A percentile compares a stretch with the other conserved stretches of the same genome.
phyloP scores from a whole-genome alignment of 2,329 filamentous ascomycete species.

The Endothia cerciana region DNA sequence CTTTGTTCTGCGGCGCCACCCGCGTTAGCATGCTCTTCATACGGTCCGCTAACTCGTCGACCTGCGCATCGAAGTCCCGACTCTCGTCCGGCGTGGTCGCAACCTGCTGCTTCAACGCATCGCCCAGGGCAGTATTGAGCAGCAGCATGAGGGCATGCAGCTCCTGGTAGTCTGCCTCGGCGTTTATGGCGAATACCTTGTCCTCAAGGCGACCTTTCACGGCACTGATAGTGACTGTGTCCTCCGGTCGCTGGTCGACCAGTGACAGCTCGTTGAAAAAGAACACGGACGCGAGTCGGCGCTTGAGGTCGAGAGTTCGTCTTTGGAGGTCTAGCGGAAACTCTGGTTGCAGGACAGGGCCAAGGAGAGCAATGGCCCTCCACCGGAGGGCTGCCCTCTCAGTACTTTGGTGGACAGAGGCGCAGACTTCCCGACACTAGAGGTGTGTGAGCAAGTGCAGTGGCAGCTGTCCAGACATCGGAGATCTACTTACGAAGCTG shows the following conservation, averaged over 20 bases:
- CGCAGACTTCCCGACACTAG: constrained; percentile 55
- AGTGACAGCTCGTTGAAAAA: constrained; percentile 57
- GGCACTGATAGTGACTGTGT: constrained; percentile 45
- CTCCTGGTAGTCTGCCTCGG: constrained; percentile 67
- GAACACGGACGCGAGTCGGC: constrained; percentile 67
- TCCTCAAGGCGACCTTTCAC: constrained; percentile 51
- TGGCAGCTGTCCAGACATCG: constrained; percentile 39
- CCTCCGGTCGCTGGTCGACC: constrained; percentile 46
- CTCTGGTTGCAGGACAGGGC: constrained; percentile 47
- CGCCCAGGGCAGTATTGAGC: constrained; percentile 76
- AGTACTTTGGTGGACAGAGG: constrained; percentile 52
- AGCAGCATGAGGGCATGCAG: constrained; percentile 69
- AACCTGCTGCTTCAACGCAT: constrained; percentile 46
- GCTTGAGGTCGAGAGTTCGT: constrained; percentile 62
- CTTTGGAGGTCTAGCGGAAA: constrained; percentile 1
- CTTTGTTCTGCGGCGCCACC: constrained; percentile 76
- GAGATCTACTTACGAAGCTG: constrained; percentile 39
- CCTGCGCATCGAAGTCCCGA: constrained; percentile 65
- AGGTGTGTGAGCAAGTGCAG: background rate
- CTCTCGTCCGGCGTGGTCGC: background rate
- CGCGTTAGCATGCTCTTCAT: constrained; percentile 62
- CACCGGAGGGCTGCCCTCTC: constrained; percentile 56
- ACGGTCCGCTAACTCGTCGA: constrained; percentile 67
- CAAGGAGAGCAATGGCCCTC: constrained; percentile 62
- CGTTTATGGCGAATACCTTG: constrained; percentile 56